Evolutionary conservation across 2,329 filamentous ascomycete species (phyloP), one percentile per base, ranked within the genome.

Genomic region (Fusarium denticulatum): DNA sequence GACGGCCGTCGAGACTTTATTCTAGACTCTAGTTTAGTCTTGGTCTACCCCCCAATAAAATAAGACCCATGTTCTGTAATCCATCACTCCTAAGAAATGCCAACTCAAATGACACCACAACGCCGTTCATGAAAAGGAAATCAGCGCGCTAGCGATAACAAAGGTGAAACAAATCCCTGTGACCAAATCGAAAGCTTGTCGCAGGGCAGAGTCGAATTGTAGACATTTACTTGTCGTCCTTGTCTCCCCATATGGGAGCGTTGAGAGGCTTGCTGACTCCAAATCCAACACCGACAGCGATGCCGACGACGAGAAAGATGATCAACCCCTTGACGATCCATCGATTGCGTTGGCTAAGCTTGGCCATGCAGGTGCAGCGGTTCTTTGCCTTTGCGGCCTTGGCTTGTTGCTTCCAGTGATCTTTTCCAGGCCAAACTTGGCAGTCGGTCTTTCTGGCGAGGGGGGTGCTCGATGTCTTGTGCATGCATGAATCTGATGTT

Each of bases 201-300:
- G 5, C 32, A 26, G 57, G 68, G 30, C 46, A 34, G 13, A 22
- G 49, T 57, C 62, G 50, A 39, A 28, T n/a, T 40, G 18, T 4
- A 28, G 43, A 46, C 24, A 11, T 34, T 20, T 28, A 72, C 61
- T 76, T 67, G 66, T 57, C 42, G 34, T 78, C 73, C 28, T 80
- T 76, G 72, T 81, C 80, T 78, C 85, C 80, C 89, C 89, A 91
- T 72, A 91, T 88, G 22, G 85, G 84, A n/a, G 89, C 89, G 18
- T 87, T 86, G 3, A 91, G 82, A 6, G 88, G 86, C 80, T 89
- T 91, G 84, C 88, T 90, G 73, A 91, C 84, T 55, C 89, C 89
- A 50, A 91, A 84, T 28, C 89, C 89, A 28, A 91, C 81, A 47
- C 84, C 87, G 15, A 90, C 84, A 20, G 86, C 88, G 57, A 87